Evolutionary conservation across 352 stramenopile genomes (phyloP).

Genomic region (Globisporangium nagaii): DNA sequence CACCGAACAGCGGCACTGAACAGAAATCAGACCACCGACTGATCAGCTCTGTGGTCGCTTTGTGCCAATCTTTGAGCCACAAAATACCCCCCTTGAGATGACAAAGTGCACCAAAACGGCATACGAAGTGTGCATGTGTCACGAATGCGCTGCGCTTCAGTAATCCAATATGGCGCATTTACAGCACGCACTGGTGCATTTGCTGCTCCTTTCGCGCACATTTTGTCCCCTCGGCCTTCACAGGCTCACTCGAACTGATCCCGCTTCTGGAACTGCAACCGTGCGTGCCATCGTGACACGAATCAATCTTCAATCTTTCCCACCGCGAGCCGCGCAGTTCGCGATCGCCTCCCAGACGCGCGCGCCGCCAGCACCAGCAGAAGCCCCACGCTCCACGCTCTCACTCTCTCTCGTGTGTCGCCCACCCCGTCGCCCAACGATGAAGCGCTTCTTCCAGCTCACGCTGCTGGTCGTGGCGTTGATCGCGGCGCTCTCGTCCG

Average conservation of each 20-base stretch:
- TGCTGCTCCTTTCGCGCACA: background rate
- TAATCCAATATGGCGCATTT: background rate
- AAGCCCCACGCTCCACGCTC: too few relatives aligned
- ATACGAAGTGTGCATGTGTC: too few relatives aligned
- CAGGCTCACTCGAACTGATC: background rate
- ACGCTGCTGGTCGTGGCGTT: conserved; percentile 24
- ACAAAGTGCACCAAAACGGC: too few relatives aligned
- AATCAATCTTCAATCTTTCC: conserved; percentile 9
- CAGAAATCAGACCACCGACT: background rate
- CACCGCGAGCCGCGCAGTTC: background rate
- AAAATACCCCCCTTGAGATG: background rate
- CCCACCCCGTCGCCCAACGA: background rate
- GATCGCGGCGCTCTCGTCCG: conserved; percentile 16
- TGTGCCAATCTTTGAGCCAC: too few relatives aligned
- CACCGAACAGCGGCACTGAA: background rate
- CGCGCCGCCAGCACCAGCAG: too few relatives aligned
- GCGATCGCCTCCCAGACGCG: background rate
- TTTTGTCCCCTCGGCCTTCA: background rate
- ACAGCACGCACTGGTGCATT: background rate
- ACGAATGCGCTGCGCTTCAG: too few relatives aligned
- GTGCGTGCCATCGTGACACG: background rate
- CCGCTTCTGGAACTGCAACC: conserved; percentile 3
- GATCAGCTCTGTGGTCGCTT: too few relatives aligned
- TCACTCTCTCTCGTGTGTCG: background rate
- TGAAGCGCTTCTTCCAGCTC: conserved; percentile 18